Evolutionary conservation across 768 basidiomycete genomes (phyloP).

Genomic region (Mrakia gelida): DNA sequence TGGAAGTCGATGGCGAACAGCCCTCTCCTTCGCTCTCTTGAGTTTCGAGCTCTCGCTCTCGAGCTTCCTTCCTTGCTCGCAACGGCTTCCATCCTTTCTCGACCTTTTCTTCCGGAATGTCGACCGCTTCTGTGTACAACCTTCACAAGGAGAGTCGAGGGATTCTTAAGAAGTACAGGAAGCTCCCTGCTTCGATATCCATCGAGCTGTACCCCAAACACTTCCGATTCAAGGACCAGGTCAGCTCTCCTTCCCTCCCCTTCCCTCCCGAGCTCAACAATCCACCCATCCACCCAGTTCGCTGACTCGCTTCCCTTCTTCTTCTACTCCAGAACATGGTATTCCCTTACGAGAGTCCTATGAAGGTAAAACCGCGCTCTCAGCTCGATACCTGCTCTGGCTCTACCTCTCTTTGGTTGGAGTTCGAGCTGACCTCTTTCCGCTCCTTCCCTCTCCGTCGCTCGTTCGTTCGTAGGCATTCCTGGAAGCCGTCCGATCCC

Average conservation of each 20-base stretch:
- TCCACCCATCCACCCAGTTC: neutral
- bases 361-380: conserved; percentile 38
- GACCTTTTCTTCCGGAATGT: conserved; percentile 35
- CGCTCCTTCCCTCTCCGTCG: neutral
- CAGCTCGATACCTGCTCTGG: conserved; percentile 13
- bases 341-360: conserved; percentile 47
- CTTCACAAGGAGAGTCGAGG: conserved; percentile 46
- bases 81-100: neutral
- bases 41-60: neutral
- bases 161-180: conserved; percentile 46
- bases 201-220: conserved; percentile 46
- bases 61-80: neutral
- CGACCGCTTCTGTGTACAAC: conserved; percentile 46
- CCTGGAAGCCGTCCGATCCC: conserved; percentile 47
- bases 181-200: conserved; percentile 45
- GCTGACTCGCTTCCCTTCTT: neutral
- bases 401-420: neutral
- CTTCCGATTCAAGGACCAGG: conserved; percentile 48
- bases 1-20: neutral
- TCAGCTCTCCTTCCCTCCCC: conserved; percentile 34
- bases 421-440: conserved; percentile 16
- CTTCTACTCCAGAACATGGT: conserved; percentile 40
- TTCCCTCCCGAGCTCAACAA: neutral
- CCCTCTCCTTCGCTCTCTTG: neutral
- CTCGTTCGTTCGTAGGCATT: conserved; percentile 39